Percentiles rank a stretch among this genome's conserved stretches.
These are phyloP conservation scores for Picochlorum sp. DNA, from an alignment of 139 green algal genomes.

Conservation along the genomic window DNA sequence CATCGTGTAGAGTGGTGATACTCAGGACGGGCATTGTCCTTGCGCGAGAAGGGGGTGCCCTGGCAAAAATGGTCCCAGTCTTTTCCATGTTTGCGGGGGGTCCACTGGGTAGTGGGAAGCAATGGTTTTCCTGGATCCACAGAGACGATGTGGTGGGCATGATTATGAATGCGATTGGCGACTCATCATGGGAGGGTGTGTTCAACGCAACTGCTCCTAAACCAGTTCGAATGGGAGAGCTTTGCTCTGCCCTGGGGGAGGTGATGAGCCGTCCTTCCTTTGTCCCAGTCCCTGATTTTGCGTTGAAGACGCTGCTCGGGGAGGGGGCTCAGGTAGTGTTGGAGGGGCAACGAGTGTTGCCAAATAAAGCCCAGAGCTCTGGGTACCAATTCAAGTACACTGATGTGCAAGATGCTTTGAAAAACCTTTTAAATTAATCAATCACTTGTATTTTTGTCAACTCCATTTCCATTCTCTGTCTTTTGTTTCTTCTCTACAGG, in stretches of 20 bases:
- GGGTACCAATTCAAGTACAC: conserved; percentile 84
- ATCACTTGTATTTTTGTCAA: neutral
- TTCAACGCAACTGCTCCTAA: conserved; percentile 93
- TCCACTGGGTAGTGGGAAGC: conserved; percentile 65
- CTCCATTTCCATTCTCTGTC: neutral
- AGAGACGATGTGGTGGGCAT: conserved; percentile 78
- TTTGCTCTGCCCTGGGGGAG: conserved; percentile 70
- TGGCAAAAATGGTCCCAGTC: conserved; percentile 89
- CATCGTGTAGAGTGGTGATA: conserved; percentile 47
- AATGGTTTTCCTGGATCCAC: conserved; percentile 90
- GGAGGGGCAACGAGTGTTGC: conserved; percentile 85
- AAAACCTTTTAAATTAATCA: conserved; percentile 10
- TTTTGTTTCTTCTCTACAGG: conserved; percentile 11
- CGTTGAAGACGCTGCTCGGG: conserved; percentile 70
- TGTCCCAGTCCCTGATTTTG: conserved; percentile 87
- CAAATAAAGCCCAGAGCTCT: conserved; percentile 53
- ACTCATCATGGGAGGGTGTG: conserved; percentile 53
- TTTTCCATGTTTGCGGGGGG: conserved; percentile 90
- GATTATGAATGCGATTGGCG: conserved; percentile 49
- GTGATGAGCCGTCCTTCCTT: conserved; percentile 65
- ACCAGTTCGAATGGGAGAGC: conserved; percentile 85
- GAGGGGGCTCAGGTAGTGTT: conserved; percentile 85
- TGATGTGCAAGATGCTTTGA: conserved; percentile 34
- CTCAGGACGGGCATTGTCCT: conserved; percentile 86
- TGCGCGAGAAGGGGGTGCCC: conserved; percentile 72